These are phyloP conservation scores for Fragaria nilgerrensis DNA, from an alignment of 306 rosid genomes.

Conservation along the genomic window DNA sequence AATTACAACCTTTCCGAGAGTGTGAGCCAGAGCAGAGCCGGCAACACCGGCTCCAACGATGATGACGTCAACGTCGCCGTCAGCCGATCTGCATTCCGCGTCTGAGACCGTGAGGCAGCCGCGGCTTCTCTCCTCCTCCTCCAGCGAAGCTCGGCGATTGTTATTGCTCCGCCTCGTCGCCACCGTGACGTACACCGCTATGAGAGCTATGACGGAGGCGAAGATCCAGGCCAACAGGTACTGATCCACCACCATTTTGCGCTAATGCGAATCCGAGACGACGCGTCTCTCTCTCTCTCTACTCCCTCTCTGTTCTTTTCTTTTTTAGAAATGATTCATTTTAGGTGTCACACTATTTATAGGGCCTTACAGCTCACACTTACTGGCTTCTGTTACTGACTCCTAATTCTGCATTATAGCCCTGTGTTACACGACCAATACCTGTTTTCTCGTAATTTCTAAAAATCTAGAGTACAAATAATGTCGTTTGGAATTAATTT, in stretches of 20 bases:
- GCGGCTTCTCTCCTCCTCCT: conserved; percentile 22
- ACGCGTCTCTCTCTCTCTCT: background rate
- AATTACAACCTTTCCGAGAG: conserved; percentile 73
- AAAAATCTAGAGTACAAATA: too few species aligned
- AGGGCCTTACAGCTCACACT: background rate
- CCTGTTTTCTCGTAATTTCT: too few species aligned
- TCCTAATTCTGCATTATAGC: too few species aligned
- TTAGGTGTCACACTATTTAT: background rate
- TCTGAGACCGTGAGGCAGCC: conserved; percentile 36
- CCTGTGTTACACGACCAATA: too few species aligned
- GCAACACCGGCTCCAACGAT: conserved; percentile 98
- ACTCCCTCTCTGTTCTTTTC: background rate
- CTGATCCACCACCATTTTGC: conserved; percentile 47
- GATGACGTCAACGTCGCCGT: conserved; percentile 54
- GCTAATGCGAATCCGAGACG: conserved; percentile 32
- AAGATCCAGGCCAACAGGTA: conserved; percentile 50
- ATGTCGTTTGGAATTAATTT: too few species aligned
- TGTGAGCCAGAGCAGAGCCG: conserved; percentile 89
- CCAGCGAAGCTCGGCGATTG: conserved; percentile 22
- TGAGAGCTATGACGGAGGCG: conserved; percentile 31
- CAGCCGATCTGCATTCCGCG: conserved; percentile 61
- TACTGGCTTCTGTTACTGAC: background rate
- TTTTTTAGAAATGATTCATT: background rate
- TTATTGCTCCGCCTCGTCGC: conserved; percentile 2
- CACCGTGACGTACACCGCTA: conserved; percentile 35